Evolutionary conservation across 305 asterid species (phyloP).

Genomic region (Withania somnifera): DNA sequence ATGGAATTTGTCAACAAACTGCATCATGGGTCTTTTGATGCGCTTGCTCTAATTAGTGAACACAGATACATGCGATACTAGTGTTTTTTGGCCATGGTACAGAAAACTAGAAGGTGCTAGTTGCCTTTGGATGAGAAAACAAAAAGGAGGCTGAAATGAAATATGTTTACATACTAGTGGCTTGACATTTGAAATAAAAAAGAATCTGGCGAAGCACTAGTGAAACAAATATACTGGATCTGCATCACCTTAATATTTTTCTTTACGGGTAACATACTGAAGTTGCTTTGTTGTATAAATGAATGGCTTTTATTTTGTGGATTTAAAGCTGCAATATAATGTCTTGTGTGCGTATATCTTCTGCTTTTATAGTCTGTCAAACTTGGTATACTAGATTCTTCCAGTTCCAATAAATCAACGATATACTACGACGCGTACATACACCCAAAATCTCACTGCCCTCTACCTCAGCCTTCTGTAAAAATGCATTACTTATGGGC

Average conservation of each 20-base stretch:
- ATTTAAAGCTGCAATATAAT: neutral
- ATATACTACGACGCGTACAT: neutral
- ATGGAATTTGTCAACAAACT: neutral
- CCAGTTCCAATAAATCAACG: no score
- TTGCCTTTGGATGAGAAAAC: neutral
- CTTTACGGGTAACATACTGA: neutral
- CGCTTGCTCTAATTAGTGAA: neutral
- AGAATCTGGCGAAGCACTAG: neutral
- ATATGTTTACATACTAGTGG: neutral
- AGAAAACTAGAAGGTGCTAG: neutral
- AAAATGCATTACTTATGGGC: neutral
- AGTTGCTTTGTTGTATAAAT: neutral
- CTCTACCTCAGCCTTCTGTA: neutral
- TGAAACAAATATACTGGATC: neutral
- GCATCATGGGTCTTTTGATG: neutral
- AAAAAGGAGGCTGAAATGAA: neutral
- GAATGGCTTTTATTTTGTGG: neutral
- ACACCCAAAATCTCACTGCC: neutral
- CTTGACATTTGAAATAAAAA: neutral
- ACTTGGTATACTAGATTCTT: neutral
- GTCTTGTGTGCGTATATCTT: neutral
- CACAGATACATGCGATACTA: neutral
- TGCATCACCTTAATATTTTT: neutral
- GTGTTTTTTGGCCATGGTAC: neutral
- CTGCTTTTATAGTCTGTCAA: neutral